Percentiles rank a stretch among this genome's conserved stretches.
Evolutionary conservation across 164 flowering plant genomes (phyloP).

Genomic region (Taxillus chinensis): DNA sequence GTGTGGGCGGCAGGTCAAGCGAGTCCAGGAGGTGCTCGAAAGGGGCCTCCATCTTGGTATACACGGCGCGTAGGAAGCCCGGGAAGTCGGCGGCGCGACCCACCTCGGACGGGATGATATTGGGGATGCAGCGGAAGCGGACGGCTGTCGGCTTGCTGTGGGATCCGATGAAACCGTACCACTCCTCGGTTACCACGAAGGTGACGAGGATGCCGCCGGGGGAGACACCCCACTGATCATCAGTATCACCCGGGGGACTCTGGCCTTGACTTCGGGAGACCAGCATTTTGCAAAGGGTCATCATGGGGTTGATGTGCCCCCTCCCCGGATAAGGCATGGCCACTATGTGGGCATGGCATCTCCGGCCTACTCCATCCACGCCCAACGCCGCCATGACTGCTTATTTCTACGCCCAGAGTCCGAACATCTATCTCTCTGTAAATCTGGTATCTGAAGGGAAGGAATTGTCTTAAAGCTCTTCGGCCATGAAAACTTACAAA

Average conservation of each 20-base stretch:
- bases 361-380: neutral
- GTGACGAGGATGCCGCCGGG: conserved; percentile 19
- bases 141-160: conserved; percentile 19
- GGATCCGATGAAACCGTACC: conserved; percentile 33
- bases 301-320: conserved; percentile 64
- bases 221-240: neutral
- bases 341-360: conserved; percentile 22
- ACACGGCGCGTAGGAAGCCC: conserved; percentile 19
- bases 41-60: conserved; percentile 29
- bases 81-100: conserved; percentile 21
- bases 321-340: conserved; percentile 52
- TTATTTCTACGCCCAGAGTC: too few relatives aligned
- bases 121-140: conserved; percentile 26
- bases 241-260: neutral
- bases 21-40: conserved; percentile 26
- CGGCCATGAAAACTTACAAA: too few relatives aligned
- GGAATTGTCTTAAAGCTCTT: too few relatives aligned
- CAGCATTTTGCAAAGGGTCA: conserved; percentile 44
- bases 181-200: conserved; percentile 45
- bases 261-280: conserved; percentile 12
- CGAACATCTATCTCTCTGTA: too few relatives aligned
- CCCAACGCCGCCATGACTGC: neutral
- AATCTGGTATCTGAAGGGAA: too few relatives aligned
- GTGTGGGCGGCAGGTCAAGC: conserved; percentile 18
- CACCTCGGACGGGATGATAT: conserved; percentile 35